phyloP scores from a whole-genome alignment of 495 filamentous ascomycete species.

The Oidiodendron maius region DNA sequence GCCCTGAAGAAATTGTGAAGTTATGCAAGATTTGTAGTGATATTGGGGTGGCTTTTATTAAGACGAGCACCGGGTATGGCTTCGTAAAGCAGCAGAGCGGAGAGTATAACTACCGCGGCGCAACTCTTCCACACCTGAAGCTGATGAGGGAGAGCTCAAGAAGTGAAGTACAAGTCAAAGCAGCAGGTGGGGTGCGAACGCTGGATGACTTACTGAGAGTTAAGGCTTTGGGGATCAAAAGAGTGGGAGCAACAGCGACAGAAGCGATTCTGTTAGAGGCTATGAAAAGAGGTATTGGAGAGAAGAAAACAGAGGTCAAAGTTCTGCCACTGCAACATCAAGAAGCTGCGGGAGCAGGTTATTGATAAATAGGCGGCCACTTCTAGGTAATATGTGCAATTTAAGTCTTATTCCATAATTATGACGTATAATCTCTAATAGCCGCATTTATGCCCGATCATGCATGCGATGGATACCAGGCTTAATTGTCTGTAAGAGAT shows the following conservation, averaged over 20 bases:
- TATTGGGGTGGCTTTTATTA: conserved; percentile 45
- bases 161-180: conserved; percentile 46
- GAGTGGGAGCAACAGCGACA: conserved; percentile 50
- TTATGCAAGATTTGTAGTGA: conserved; percentile 47
- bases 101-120: conserved; percentile 43
- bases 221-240: conserved; percentile 31
- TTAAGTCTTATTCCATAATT: no score
- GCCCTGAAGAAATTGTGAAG: conserved; percentile 35
- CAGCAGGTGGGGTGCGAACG: conserved; percentile 45
- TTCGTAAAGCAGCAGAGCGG: conserved; percentile 49
- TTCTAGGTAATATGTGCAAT: no score
- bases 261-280: conserved; percentile 50
- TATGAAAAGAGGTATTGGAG: conserved; percentile 39
- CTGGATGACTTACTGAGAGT: conserved; percentile 38
- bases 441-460: no score
- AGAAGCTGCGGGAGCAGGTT: no score
- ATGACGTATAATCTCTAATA: no score
- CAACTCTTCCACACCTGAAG: conserved; percentile 41
- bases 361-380: no score
- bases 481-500: no score
- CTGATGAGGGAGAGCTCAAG: conserved; percentile 45
- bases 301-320: conserved; percentile 27
- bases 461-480: no score
- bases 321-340: conserved; percentile 10
- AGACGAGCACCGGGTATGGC: conserved; percentile 53